Percentiles rank a stretch among this genome's conserved stretches.
phyloP scores from a whole-genome alignment of 2,329 filamentous ascomycete species.

The Colletotrichum cordylinicola region DNA sequence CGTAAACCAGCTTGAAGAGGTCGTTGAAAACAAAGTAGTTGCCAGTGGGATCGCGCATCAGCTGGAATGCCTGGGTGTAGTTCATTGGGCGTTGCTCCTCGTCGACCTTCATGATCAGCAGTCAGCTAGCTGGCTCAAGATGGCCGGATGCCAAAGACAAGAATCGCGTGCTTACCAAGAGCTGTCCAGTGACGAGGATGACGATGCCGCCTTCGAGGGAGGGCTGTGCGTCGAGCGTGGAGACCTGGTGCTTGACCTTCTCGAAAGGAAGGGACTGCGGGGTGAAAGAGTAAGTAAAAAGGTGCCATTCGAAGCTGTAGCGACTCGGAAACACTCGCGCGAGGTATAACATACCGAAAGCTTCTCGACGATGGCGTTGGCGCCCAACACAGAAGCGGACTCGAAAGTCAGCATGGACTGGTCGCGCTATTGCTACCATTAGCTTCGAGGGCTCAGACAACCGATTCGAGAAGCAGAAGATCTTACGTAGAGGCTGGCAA shows the following conservation, averaged over 20 bases:
- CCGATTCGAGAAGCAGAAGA: neutral
- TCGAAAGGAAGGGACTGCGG: constrained; percentile 70
- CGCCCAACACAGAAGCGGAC: constrained; percentile 69
- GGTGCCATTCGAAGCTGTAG: neutral
- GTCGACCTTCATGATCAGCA: constrained; percentile 69
- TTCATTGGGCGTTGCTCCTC: constrained; percentile 87
- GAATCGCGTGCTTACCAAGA: constrained; percentile 67
- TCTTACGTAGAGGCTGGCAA: constrained; percentile 82
- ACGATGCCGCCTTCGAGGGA: constrained; percentile 74
- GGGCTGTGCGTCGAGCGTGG: constrained; percentile 85
- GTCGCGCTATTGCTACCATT: constrained; percentile 61
- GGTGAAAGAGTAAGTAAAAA: neutral
- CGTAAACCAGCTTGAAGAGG: constrained; percentile 89
- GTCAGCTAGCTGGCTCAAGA: neutral
- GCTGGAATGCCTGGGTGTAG: constrained; percentile 90
- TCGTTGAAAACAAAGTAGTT: constrained; percentile 93
- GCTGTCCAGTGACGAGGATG: constrained; percentile 86
- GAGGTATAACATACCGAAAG: constrained; percentile 65
- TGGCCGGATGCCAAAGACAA: neutral
- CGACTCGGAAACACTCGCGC: neutral
- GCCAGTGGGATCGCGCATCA: constrained; percentile 69
- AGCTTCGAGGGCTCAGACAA: neutral
- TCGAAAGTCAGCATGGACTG: constrained; percentile 96
- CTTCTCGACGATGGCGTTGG: constrained; percentile 76
- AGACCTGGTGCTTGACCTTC: constrained; percentile 79